A percentile compares a stretch with the other conserved stretches of the same genome.
Conservation (phyloP, 2,329 filamentous ascomycete species). For the Dothideomycetes sp. region DNA sequence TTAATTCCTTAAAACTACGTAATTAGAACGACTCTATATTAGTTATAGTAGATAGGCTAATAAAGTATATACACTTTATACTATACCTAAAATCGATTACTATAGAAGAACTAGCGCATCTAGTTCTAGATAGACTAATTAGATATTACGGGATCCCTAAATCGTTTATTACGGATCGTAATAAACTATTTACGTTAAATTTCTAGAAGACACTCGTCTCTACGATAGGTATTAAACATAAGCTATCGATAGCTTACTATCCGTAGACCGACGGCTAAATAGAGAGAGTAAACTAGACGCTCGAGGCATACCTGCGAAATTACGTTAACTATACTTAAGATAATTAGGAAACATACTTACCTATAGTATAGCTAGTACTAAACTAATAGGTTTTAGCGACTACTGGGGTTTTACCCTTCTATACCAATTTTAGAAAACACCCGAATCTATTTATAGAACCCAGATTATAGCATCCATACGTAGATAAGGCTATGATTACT, state of each 20-base stretch:
- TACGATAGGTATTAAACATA: slow-evolving; percentile 17
- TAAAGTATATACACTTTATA: slow-evolving; percentile 15
- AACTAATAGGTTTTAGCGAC: slow-evolving; percentile 17
- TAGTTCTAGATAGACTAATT: slow-evolving; percentile 16
- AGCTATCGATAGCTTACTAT: slow-evolving; percentile 22
- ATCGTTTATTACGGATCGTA: slow-evolving; percentile 18
- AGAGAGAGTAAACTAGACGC: slow-evolving; percentile 20
- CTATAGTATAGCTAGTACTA: slow-evolving; percentile 18
- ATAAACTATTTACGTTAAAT: slow-evolving; percentile 19
- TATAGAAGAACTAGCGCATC: slow-evolving; percentile 15
- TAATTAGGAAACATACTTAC: slow-evolving; percentile 18
- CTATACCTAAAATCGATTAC: slow-evolving; percentile 14
- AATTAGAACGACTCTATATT: slow-evolving; percentile 16
- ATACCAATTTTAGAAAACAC: slow-evolving; percentile 14
- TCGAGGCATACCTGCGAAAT: slow-evolving; percentile 20
- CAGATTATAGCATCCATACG: neutral
- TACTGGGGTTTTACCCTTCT: slow-evolving; percentile 19
- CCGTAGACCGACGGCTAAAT: slow-evolving; percentile 22
- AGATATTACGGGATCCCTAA: slow-evolving; percentile 16
- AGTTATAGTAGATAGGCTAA: slow-evolving; percentile 18
- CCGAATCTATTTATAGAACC: slow-evolving; percentile 1
- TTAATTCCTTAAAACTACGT: neutral
- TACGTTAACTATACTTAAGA: slow-evolving; percentile 19
- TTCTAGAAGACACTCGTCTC: slow-evolving; percentile 16
- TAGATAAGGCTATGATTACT: neutral